Base-by-base conservation (phyloP, 1,139 yeast genomes). In the Yamadazyma triangularis region DNA sequence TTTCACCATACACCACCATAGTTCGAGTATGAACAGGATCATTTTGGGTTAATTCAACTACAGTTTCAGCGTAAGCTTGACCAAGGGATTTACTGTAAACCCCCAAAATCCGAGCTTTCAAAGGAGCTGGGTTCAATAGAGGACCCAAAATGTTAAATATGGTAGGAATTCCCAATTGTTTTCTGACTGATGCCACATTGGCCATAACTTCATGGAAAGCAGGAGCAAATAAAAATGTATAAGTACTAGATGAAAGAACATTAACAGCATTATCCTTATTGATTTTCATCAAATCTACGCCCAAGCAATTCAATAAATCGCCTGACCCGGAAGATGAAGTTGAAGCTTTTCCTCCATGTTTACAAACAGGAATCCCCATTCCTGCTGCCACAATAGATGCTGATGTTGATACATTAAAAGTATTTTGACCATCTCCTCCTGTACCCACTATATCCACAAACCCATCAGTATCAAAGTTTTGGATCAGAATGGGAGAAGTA, bases 351-450 rank as follows among this genome's bases (percentile, higher is more conserved):
- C 97, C 97, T 15, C 98, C 98, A 53, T 91, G 98, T 50, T 73
- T 89, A 54, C 95, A 86, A 12, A 89, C 79, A 15, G 76, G 73
- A 30, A 88, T 56, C 1, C 88, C 88, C 67, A 86, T 82, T 4
- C 98, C 98, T 0, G 96, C 86, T 1, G 89, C 94, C 4, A 91
- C 88, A 31, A 91, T 87, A 0, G 96, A 96, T 1, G 96, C 70
- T 1, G 96, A 86, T 0, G 98, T 91, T 7, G 95, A 84, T 1
- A 91, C 98, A 50, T 91, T 91, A 60, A 91, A 91, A 0, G 98
- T 91, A 52, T 91, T 82, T 52, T 91, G 96, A 3, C 96, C 96
- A 51, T 91, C 98, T 5, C 98, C 98, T 18, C 98, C 98, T 0
- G 98, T 91, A 2, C 98, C 98, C 6, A 91, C 98, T 24, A 91